Evolutionary conservation across 2,329 filamentous ascomycete genomes (phyloP), one percentile per base, ranked within the genome.

Genomic region (Fonsecaea erecta): DNA sequence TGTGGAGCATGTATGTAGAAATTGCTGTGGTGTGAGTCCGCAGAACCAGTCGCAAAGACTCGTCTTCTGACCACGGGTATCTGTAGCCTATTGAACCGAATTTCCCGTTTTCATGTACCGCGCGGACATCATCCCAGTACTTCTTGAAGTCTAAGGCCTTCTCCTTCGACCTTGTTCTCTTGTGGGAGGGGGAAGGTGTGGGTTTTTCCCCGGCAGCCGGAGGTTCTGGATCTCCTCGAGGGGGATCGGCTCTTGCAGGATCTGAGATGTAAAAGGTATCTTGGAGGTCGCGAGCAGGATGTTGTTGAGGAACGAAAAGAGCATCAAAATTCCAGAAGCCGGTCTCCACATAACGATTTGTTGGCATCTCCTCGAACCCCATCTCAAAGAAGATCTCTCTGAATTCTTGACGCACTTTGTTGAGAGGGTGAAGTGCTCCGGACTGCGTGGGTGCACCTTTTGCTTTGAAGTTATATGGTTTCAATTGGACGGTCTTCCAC

Each of bases 291-390:
- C 95, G 92, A 65, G 95, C 95, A 58, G 95, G 95, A 78, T 99
- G 95, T 84, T 99, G 95, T 81, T 96, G 95, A 32, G 94, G 94
- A 60, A 98, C 94, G 78, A 94, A 97, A 69, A 99, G 91, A 26
- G 93, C 88, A 75, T 98, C 94, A 78, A 98, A 98, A 80, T 98
- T 98, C 93, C 95, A 99, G 88, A 98, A 97, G 53, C 94, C 93
- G 12, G 93, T 94, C 81, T 99, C 95, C 68, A 98, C 93, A 77
- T 89, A 97, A 77, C 91, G 88, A 80, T 90, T 90, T 56, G 94
- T 97, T 14, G 93, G 91, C 95, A 99, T 98, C 83, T 99, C 95
- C 74, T 94, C 89, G 82, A 98, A 99, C 60, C 94, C 95, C 89
- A 97, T 96, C 77, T 97, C 93, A 81, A 99, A 98, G 88, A 99